Base-by-base conservation (phyloP, 345 rosid genomes). In the Barbarea vulgaris region DNA sequence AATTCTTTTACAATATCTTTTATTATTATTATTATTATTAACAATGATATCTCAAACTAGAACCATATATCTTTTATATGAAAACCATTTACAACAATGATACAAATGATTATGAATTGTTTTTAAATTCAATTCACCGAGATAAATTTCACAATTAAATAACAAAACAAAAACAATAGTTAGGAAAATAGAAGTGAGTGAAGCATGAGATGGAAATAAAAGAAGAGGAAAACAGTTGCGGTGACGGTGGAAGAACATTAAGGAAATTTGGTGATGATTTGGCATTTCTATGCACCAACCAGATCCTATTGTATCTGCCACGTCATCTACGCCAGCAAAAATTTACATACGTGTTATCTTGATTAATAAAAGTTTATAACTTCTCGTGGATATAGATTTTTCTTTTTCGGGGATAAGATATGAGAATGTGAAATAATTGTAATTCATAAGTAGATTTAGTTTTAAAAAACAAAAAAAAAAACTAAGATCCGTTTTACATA, bases 261-360 rank as follows among this genome's bases (percentile, higher is more conserved):
- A 76, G 74, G 41, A 69, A 64, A 68, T 2, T 11, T 30, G 31
- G 75, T 41, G 79, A 76, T 69, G 79, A 76, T 70, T 53, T 42
- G 9, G 75, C 79, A 62, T 22, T 69, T 76, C 51, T 31, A 28
- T 41, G 75, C 64, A 69, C 79, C 79, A 76, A 76, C 75, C 79
- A 69, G 50, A 69, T 76, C 70, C 61, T 61, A 31, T 61, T 52
- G 14, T 59, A 75, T 31, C 12, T 57, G 41, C 78, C 78, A 66
- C 21, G 4, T 74, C 79, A 30, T 41, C 56, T 24, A 69, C 33
- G 7, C 13, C 28, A 51, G 27, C 72, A 41, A 28, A 36, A 39
- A 12, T 37, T 33, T 51, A 51, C 69, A 59, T 75, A 75, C 79
- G 79, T 75, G 79, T 60, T 21, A 30, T 41, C 69, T 27, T 59